Base-by-base conservation (phyloP, 2,329 filamentous ascomycete species). In the Ceratocystis lukuohia region DNA sequence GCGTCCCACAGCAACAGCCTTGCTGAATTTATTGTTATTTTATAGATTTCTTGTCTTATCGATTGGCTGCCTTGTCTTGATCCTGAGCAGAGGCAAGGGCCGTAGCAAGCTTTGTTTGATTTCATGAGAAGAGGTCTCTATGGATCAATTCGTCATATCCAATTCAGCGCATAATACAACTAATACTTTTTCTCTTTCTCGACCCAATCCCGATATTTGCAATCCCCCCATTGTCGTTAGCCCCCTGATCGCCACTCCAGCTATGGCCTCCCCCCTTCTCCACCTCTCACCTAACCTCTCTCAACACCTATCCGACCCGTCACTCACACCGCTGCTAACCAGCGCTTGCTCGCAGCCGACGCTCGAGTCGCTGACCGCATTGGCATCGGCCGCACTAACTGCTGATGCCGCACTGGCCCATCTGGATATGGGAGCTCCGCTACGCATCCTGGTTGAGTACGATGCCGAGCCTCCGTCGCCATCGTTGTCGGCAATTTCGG, bases 401-500 rank as follows among this genome's bases (percentile, higher is more conserved):
- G 79, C 80, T 12, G 80, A 82, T 71, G 79, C 82, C 59, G 76
- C 82, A 62, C 80, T 81, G 4, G 74, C 75, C 44, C 80, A 82
- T 62, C 76, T 85, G 5, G 79, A 77, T 61, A 77, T 84, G 56
- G 83, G 83, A 69, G 71, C 72, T 5, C 80, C 82, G 2, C 77
- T 81, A 71, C 80, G 83, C 72, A 78, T 86, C 69, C 80, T 85
- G 73, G 79, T 85, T 71, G 83, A 85, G 72, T 68, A 64, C 62
- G 59, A 64, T n/a, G 33, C 62, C 7, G 53, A 57, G 50, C 45
- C 61, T 46, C 64, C 48, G 44, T 56, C 48, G 17, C 53, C 62
- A 25, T 65, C 56, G 15, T 5, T 56, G 10, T 56, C 50, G 8
- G 57, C 64, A 8, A 45, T 41, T 44, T 44, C 46, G 1, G 57